Conservation (phyloP, 2,329 filamentous ascomycete genomes). For the Huntiella omanensis region DNA sequence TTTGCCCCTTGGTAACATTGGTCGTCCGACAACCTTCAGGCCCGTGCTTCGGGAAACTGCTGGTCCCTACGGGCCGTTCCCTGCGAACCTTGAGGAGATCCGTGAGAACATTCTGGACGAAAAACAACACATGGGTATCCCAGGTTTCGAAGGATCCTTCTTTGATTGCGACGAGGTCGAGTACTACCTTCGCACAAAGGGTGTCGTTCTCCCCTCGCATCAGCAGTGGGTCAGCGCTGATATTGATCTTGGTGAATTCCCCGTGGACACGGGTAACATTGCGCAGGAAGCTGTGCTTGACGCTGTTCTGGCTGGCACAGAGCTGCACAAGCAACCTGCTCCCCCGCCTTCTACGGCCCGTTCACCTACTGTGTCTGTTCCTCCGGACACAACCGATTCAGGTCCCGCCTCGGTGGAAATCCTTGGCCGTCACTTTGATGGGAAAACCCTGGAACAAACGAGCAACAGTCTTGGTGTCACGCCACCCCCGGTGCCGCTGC, state of each 20-base stretch:
- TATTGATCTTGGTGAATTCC: constrained; percentile 27
- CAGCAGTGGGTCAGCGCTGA: constrained; percentile 42
- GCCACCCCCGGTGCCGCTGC: constrained; percentile 15
- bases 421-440: background rate
- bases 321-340: background rate
- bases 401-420: background rate
- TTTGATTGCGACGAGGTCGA: constrained; percentile 64
- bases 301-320: constrained; percentile 1
- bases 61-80: constrained; percentile 29
- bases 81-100: constrained; percentile 20
- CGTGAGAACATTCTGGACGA: constrained; percentile 25
- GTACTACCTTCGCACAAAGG: constrained; percentile 45
- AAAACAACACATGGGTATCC: constrained; percentile 32
- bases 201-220: constrained; percentile 41
- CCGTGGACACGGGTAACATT: constrained; percentile 12
- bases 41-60: background rate
- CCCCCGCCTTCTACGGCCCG: background rate
- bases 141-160: constrained; percentile 54
- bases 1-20: constrained; percentile 1
- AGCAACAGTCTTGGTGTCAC: background rate
- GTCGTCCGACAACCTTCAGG: background rate
- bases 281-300: constrained; percentile 3
- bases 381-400: background rate
- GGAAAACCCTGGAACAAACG: background rate
- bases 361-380: background rate